Evolutionary conservation across 2,329 filamentous ascomycete genomes (phyloP), one percentile per base, ranked within the genome.

Genomic region (Fusarium sarcochroum): DNA sequence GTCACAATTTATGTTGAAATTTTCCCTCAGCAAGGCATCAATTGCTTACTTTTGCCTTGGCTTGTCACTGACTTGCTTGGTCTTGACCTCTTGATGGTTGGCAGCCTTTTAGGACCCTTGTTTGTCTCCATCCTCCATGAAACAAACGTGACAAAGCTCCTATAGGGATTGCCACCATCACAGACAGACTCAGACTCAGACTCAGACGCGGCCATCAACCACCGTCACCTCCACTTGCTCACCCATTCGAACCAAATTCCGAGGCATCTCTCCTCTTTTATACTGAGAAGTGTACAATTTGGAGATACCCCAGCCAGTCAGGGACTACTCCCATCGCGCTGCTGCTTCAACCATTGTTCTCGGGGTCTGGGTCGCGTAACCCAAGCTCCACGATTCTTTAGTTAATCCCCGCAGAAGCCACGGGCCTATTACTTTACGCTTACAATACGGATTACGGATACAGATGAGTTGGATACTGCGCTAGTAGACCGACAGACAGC

Each of bases 351-450:
- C 47, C 25, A 49, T 50, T 44, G 23, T 49, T 54, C 37, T 47
- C 40, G 23, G 32, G 55, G 66, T 53, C 63, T 65, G 66, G 63
- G 66, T 57, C 49, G 52, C 58, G 53, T 30, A 30, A 52, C 54
- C 45, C 44, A 66, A 63, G 62, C 63, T 63, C 44, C 61, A 57
- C 56, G 65, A 67, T 68, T 17, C 27, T 25, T 32, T 32, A 66
- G 55, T 38, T 54, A 52, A 46, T 40, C 53, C 57, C 50, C 53
- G 40, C 58, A 68, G 40, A 59, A 51, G 53, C 40, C 27, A 30
- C 27, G 11, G 27, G 27, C 27, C 27, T 30, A 30, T 30, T 30
- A 11, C 27, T 11, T 9, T 13, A 30, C 27, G 27, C 13, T 30
- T 30, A 30, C 27, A 30, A 30, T 30, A 30, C 27, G 27, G 27